These are phyloP conservation scores for Athelia psychrophila DNA, from an alignment of 1,284 basidiomycete species.

Conservation along the genomic window DNA sequence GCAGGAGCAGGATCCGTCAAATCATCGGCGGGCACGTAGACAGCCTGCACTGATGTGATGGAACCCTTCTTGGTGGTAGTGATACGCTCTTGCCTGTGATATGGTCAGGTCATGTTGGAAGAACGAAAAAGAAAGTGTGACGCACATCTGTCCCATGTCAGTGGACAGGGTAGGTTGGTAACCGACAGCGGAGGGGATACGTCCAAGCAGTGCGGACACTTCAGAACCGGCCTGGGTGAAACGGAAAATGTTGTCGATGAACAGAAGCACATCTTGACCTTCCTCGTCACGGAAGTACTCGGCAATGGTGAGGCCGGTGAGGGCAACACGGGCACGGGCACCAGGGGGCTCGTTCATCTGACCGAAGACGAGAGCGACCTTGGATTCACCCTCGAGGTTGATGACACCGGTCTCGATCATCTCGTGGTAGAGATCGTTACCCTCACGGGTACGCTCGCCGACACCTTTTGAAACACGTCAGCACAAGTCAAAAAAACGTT, in stretches of 20 bases:
- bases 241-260: slow-evolving; percentile 99
- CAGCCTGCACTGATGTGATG: slow-evolving; percentile 98
- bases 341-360: slow-evolving; percentile 99
- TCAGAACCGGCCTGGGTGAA: slow-evolving; percentile 99
- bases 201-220: slow-evolving; percentile 98
- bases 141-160: slow-evolving; percentile 99
- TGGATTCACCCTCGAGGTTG: slow-evolving; percentile 97
- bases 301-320: slow-evolving; percentile 98
- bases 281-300: slow-evolving; percentile 99
- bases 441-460: slow-evolving; percentile 99
- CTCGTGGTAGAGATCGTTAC: slow-evolving; percentile 99
- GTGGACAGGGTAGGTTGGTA: slow-evolving; percentile 99
- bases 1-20: slow-evolving; percentile 99
- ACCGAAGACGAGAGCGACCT: slow-evolving; percentile 99
- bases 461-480: slow-evolving; percentile 60
- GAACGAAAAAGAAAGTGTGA: slow-evolving; percentile 17
- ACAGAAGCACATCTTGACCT: slow-evolving; percentile 99
- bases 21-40: slow-evolving; percentile 99
- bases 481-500: slow-evolving; percentile 5
- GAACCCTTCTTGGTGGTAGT: slow-evolving; percentile 99
- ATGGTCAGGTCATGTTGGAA: slow-evolving; percentile 12
- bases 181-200: slow-evolving; percentile 99
- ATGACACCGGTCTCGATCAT: slow-evolving; percentile 99
- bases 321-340: slow-evolving; percentile 99
- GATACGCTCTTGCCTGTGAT: slow-evolving; percentile 88